Conservation (phyloP, 2,329 filamentous ascomycete genomes). For the Ceratocystis cacaofunesta region DNA sequence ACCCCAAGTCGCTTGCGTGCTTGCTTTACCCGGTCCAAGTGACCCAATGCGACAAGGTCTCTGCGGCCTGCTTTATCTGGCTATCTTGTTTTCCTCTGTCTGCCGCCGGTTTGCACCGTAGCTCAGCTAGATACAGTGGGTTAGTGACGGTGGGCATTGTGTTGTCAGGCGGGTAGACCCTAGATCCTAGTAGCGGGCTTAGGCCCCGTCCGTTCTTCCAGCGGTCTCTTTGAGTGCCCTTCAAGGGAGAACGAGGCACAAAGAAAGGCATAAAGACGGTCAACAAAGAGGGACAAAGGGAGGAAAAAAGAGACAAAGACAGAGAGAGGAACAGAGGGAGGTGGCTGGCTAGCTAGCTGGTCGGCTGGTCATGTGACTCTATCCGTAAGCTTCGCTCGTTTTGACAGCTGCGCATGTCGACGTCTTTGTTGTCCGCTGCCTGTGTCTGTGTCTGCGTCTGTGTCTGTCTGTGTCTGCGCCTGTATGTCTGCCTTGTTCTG, state of each 20-base stretch:
- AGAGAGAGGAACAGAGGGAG: not conserved
- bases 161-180: not conserved
- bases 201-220: not conserved
- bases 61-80: not conserved
- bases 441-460: not conserved
- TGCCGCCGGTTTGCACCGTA: not conserved
- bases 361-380: not conserved
- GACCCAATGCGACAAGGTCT: not conserved
- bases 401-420: not conserved
- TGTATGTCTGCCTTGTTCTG: no score
- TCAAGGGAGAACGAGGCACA: not conserved
- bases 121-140: not conserved
- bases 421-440: not conserved
- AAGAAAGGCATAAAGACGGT: not conserved
- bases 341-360: not conserved
- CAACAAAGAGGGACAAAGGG: not conserved
- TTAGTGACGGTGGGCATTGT: not conserved
- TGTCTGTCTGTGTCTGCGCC: no score
- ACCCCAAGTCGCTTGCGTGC: not conserved
- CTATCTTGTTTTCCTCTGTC: not conserved
- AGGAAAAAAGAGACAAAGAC: not conserved
- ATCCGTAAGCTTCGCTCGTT: not conserved
- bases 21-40: not conserved
- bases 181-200: constrained; percentile 1
- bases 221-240: not conserved